Percentiles rank a stretch among this genome's conserved stretches.
These are phyloP conservation scores for Colletotrichum liaoningense DNA, from an alignment of 2,329 filamentous ascomycete species.

Conservation along the genomic window DNA sequence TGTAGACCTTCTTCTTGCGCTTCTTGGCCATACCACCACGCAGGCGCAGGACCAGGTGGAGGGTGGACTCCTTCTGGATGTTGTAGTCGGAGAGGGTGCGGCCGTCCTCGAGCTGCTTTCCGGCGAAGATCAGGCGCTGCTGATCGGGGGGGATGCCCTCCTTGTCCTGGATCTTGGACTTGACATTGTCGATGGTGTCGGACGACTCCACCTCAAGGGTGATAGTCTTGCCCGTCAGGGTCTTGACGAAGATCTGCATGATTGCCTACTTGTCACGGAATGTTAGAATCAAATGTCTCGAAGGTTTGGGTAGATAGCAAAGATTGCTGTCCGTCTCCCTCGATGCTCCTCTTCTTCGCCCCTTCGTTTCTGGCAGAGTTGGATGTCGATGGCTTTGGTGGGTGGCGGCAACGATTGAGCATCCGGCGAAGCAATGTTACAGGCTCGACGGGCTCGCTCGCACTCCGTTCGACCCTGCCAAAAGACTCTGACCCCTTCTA, in stretches of 20 bases:
- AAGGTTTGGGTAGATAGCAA: background rate
- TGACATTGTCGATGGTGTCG: conserved; percentile 99
- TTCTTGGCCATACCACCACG: conserved; percentile 97
- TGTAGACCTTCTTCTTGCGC: conserved; percentile 99
- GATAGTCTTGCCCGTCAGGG: conserved; percentile 99
- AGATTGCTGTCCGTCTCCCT: conserved; percentile 20
- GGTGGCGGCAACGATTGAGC: background rate
- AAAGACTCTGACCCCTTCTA: background rate
- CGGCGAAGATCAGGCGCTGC: conserved; percentile 99
- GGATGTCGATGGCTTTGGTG: background rate
- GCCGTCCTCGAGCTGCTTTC: conserved; percentile 99
- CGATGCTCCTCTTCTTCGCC: background rate
- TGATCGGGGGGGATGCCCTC: conserved; percentile 99
- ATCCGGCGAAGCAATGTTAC: conserved; percentile 7
- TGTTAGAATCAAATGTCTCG: conserved; percentile 49
- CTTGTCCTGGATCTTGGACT: conserved; percentile 99
- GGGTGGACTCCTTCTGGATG: conserved; percentile 99
- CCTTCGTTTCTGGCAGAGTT: background rate
- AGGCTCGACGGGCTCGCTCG: background rate
- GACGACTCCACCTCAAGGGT: conserved; percentile 99
- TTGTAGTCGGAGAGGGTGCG: conserved; percentile 99
- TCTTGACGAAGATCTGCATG: conserved; percentile 84
- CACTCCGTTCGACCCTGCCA: background rate
- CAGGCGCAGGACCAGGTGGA: conserved; percentile 97
- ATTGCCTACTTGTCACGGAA: conserved; percentile 63